Conservation (phyloP, 345 rosid genomes). For the Orychophragmus violaceus region DNA sequence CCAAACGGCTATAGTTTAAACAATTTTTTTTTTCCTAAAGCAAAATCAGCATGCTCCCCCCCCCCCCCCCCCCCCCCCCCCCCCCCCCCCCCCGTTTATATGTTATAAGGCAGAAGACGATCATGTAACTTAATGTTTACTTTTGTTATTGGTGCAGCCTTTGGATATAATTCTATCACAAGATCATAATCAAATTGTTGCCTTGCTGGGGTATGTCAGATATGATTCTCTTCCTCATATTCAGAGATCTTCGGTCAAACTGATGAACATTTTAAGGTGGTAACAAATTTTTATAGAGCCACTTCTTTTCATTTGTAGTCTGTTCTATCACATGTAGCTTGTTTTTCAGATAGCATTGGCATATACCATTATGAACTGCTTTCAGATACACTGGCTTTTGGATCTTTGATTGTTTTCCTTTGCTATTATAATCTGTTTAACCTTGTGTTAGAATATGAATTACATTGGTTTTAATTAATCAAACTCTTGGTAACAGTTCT, state of each 20-base stretch:
- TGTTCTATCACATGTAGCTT: background rate
- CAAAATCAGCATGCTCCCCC: background rate
- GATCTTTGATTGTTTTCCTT: background rate
- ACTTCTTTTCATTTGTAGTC: constrained; percentile 13
- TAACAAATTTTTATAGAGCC: background rate
- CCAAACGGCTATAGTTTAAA: background rate
- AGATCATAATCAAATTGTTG: constrained; percentile 79
- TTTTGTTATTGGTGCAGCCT: constrained; percentile 53
- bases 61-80: background rate
- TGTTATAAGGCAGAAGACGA: background rate
- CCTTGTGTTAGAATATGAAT: background rate
- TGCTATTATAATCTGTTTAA: background rate
- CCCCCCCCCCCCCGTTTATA: background rate
- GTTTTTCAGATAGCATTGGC: background rate
- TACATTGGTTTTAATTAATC: background rate
- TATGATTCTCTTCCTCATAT: constrained; percentile 74
- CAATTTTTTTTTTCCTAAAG: background rate
- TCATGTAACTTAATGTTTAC: background rate
- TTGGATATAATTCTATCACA: constrained; percentile 88
- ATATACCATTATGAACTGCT: constrained; percentile 4
- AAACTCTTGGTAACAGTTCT: constrained; percentile 46
- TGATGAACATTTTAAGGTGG: constrained; percentile 83
- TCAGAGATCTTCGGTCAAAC: constrained; percentile 76
- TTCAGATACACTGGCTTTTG: background rate
- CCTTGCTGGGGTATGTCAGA: constrained; percentile 87